Evolutionary conservation across 352 stramenopile species (phyloP), one percentile per base, ranked within the genome.

Genomic region (Pythium inflatum): DNA sequence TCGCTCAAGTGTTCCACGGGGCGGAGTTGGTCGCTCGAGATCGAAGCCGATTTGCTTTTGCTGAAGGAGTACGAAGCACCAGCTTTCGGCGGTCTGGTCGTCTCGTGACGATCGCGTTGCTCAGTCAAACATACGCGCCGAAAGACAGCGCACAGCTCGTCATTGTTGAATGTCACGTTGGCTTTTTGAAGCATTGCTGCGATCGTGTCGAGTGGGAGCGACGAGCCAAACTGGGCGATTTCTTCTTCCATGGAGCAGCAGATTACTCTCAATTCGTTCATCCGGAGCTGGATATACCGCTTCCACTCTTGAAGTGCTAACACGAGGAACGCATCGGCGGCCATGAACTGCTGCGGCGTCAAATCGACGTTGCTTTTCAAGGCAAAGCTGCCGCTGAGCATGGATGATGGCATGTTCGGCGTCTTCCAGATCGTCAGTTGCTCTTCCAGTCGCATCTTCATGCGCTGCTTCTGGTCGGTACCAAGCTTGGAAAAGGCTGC

Each of bases 221-320:
- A 75, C 16, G 76, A 27, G 18, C 87, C 82, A 57, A 91, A 88
- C 1, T 82, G 78, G 0, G 59, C 45, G 43, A 92, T 75, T 14
- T 92, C 83, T 28, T 86, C 81, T 30, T 91, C 78, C 31, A 86
- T 77, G 18, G 67, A 70, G 60, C 76, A 88, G 53, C 83, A 92
- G 14, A 82, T 74, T 18, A 90, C 76, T 6, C 81, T 80, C 3
- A 95, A 62, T 33, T 92, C 84, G 62, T 90, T 85, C 53, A 95
- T 81, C 13, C 83, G 80, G n/a, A 82, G 63, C 22, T 89, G 71
- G 16, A 93, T 73, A 59, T 93, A 93, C 3, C 74, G 76, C 36
- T 88, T 80, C 85, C 87, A 95, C 62, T 95, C 87, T 18, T 78
- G 43, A 12, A 93, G 43, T 9, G 79, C 76, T 1, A 92, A 38